A percentile compares a stretch with the other conserved stretches of the same genome.
phyloP scores from a whole-genome alignment of 306 rosid species.

The Fragaria iinumae region DNA sequence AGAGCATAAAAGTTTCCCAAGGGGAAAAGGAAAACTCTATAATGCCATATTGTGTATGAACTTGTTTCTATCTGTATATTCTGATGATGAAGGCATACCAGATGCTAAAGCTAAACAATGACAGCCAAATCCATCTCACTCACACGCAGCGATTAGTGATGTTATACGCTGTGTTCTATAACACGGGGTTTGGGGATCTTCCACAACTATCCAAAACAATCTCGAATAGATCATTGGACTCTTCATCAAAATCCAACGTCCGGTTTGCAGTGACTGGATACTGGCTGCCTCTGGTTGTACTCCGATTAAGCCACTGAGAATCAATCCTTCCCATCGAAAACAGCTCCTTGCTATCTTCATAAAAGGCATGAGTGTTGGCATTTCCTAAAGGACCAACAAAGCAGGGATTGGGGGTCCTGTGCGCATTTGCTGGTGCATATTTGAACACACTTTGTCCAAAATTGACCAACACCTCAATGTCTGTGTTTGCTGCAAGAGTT shows the following conservation, averaged over 20 bases:
- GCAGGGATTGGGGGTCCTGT: conserved; percentile 92
- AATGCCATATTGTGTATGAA: conserved; percentile 1
- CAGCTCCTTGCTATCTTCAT: conserved; percentile 86
- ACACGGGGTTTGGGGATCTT: conserved; percentile 23
- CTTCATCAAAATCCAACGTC: conserved; percentile 33
- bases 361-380: conserved; percentile 36
- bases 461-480: conserved; percentile 60
- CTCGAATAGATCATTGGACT: conserved; percentile 52
- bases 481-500: conserved; percentile 58
- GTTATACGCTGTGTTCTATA: background rate
- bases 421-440: conserved; percentile 72
- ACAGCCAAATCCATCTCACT: conserved; percentile 10
- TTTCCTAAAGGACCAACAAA: conserved; percentile 54
- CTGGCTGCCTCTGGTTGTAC: conserved; percentile 39
- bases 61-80: conserved; percentile 18
- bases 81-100: background rate
- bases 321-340: conserved; percentile 93
- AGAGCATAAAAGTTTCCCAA: background rate
- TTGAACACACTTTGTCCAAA: conserved; percentile 80
- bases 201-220: conserved; percentile 40
- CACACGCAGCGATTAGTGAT: background rate
- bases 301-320: conserved; percentile 56
- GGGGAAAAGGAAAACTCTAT: background rate
- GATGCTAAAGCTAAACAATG: conserved; percentile 5
- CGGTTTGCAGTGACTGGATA: conserved; percentile 17